Evolutionary conservation across 2,329 filamentous ascomycete genomes (phyloP), one percentile per base, ranked within the genome.

Genomic region (Pestalotiopsis sp.): DNA sequence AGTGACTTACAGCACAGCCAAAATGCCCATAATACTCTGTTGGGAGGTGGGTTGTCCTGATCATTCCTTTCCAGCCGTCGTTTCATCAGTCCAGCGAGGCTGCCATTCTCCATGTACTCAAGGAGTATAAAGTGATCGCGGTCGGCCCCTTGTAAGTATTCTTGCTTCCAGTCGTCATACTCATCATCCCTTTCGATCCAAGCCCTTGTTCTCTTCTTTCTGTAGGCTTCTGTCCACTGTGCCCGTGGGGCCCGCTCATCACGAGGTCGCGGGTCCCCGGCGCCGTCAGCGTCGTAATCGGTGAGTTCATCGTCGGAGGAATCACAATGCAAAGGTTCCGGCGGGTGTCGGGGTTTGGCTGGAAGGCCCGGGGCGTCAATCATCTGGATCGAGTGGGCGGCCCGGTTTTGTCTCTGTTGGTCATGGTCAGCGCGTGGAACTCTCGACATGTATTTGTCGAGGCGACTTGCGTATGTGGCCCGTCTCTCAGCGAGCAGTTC

Each of bases 51-150:
- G n/a, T 58, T 27, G 20, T 17, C 45, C 12, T 12, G 52, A 45
- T 45, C 45, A n/a, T 17, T 20, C n/a, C 45, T 52, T n/a, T 9
- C 17, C 3, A 20, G 17, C 6, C 45, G 45, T 23, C 27, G 9
- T 13, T 59, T 59, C 20, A 59, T 59, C 2, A 59, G 57, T 12
- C 23, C 23, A 9, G 57, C 20, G 23, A 59, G 20, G 17, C 57
- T 27, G 57, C 57, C 57, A 36, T 59, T 59, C 57, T 59, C 57
- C 57, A 59, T 59, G 57, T 27, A 59, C 27, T 59, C 57, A 14
- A 59, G 57, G 11, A 59, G 9, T 6, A 59, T 59, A 17, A 14
- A 59, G 6, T 52, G 14, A 17, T 59, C 27, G 7, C n/a, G 20
- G 5, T 59, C 11, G 27, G 23, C n/a, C 27, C 23, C 12, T 3